Evolutionary conservation across 371 early-diverging fungal genomes (phyloP), one percentile per base, ranked within the genome.

Genomic region (Coemansia linderi): DNA sequence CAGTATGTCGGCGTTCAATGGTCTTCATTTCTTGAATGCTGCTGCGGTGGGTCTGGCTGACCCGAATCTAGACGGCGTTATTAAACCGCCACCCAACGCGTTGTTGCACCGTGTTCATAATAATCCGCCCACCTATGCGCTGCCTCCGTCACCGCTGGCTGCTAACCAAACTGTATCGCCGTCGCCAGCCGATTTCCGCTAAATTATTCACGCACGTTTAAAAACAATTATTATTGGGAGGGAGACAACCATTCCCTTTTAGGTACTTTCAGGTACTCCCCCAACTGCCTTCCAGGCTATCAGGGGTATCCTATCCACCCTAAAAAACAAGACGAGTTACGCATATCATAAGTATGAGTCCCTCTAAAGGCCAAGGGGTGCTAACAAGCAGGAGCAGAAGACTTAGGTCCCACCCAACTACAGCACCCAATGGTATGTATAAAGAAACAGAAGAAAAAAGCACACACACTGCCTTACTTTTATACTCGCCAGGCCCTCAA

Each of bases 131-230:
- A 9, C 50, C 27, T 10, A 13, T 15, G 31, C 54, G 29, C 54
- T 54, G 31, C 54, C 54, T 3, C 29, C 54, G 15, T 54, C 54
- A 17, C 54, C 54, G 8, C 54, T 54, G 54, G 54, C 54, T 29
- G 54, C 54, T 29, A 54, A 54, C 31, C 31, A 15, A 29, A 54
- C 54, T 2, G 31, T 54, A 17, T 54, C 33, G 1, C 29, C 54
- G 27, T 54, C 54, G 31, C 27, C 54, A 31, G 54, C 29, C 2
- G 31, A 15, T 17, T 54, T 54, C 54, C 54, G 54, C 13, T 54
- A 54, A 54, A 50, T 27, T 12, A 27, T 50, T 12, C 33, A 4
- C 0, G 50, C 10, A 4, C 27, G 3, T 9, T 46, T 46, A 19
- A 46, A 6, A 17, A 41, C 3, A 17, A 41, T 7, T 7, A 46